A percentile compares a stretch with the other conserved stretches of the same genome.
phyloP scores from a whole-genome alignment of 257 asterid genomes.

The Avicennia marina region DNA sequence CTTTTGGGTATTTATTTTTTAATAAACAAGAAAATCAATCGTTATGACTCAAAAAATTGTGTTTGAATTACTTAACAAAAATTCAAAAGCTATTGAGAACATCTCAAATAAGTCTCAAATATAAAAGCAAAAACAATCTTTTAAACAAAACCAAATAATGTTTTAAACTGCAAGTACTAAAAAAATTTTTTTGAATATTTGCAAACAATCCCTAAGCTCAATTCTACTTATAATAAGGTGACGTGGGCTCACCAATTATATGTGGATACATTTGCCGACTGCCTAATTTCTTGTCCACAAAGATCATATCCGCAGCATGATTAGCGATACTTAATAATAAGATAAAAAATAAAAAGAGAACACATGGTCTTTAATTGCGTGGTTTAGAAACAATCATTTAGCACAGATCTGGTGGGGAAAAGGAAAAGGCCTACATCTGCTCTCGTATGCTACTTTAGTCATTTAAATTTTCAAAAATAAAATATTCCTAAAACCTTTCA shows the following conservation, averaged over 20 bases:
- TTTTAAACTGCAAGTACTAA: neutral
- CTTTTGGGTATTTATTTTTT: too few species aligned
- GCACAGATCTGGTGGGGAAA: neutral
- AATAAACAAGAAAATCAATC: too few species aligned
- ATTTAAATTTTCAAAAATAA: neutral
- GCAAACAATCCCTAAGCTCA: too few species aligned
- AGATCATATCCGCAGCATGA: slow-evolving; percentile 1
- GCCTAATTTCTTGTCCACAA: slow-evolving; percentile 8
- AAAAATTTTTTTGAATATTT: neutral
- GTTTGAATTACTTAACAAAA: too few species aligned
- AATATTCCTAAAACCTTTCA: too few species aligned
- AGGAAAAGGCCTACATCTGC: neutral
- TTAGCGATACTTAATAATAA: too few species aligned
- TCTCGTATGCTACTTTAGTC: neutral
- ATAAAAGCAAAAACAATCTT: too few species aligned
- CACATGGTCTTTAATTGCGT: neutral
- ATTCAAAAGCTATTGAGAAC: too few species aligned
- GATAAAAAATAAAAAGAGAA: neutral
- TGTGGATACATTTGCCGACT: slow-evolving; percentile 24
- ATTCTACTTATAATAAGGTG: too few species aligned
- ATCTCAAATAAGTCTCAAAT: too few species aligned
- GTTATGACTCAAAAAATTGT: too few species aligned
- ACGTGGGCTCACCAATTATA: slow-evolving; percentile 21
- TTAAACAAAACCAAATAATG: too few species aligned
- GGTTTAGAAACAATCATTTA: neutral